Conservation (phyloP, 306 rosid species). For the Medicago lupulina region DNA sequence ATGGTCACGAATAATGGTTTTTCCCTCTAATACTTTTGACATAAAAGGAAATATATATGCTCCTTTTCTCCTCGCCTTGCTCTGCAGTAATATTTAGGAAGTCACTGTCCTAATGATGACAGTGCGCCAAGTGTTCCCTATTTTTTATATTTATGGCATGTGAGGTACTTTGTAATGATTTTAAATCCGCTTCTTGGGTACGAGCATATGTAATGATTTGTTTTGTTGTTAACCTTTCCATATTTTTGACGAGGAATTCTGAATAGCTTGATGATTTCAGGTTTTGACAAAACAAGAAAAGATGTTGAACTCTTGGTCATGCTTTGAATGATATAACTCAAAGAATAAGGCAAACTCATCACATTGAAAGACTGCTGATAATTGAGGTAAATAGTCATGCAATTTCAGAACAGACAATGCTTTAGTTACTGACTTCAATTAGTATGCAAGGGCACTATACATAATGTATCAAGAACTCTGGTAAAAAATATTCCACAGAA, state of each 20-base stretch:
- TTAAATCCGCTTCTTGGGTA: neutral
- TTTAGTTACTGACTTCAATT: slow-evolving; percentile 44
- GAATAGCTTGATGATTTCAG: slow-evolving; percentile 59
- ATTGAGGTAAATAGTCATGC: slow-evolving; percentile 71
- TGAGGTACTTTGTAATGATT: slow-evolving; percentile 17
- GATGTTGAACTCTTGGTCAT: slow-evolving; percentile 48
- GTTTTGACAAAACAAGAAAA: slow-evolving; percentile 52
- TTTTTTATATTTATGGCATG: slow-evolving; percentile 33
- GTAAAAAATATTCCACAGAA: slow-evolving; percentile 17
- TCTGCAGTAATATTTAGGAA: slow-evolving; percentile 30
- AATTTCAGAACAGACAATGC: slow-evolving; percentile 47
- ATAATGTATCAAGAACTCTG: slow-evolving; percentile 40
- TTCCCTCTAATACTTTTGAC: too few species aligned
- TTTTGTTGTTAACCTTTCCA: slow-evolving; percentile 18
- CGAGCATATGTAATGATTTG: neutral
- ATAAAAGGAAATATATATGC: too few species aligned
- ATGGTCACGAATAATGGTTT: too few species aligned
- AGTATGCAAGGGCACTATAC: slow-evolving; percentile 45
- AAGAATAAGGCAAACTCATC: slow-evolving; percentile 50
- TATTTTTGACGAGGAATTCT: slow-evolving; percentile 40
- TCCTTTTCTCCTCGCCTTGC: neutral
- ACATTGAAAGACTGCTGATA: slow-evolving; percentile 51
- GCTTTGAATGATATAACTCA: slow-evolving; percentile 51
- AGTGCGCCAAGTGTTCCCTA: neutral
- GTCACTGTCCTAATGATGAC: neutral